phyloP scores from a whole-genome alignment of 1,284 basidiomycete genomes.

The Cutaneotrichosporon arboriforme region DNA sequence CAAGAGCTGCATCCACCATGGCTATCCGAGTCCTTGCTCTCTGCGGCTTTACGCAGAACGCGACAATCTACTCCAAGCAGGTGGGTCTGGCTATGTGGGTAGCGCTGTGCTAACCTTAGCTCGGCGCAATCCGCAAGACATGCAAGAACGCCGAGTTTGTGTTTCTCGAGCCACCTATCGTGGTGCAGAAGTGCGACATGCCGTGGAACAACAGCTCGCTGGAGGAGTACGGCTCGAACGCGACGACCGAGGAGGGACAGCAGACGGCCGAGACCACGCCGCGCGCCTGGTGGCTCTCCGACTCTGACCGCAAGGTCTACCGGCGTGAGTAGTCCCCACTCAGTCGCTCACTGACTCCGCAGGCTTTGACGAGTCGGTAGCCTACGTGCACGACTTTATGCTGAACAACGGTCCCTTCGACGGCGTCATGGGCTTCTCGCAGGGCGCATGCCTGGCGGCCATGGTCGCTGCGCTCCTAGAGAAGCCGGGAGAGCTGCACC shows the following conservation, averaged over 20 bases:
- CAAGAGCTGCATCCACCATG: neutral
- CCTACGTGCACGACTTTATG: constrained; percentile 49
- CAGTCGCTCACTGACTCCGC: too few species aligned
- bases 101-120: constrained; percentile 18
- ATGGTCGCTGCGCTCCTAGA: constrained; percentile 64
- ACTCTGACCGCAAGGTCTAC: constrained; percentile 52
- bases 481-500: constrained; percentile 54
- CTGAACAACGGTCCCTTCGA: constrained; percentile 49
- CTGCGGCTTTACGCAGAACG: constrained; percentile 73
- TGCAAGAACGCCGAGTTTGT: constrained; percentile 56
- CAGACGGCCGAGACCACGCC: constrained; percentile 58
- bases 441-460: constrained; percentile 75
- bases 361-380: constrained; percentile 59
- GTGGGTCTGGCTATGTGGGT: constrained; percentile 49
- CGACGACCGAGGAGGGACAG: constrained; percentile 52
- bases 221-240: constrained; percentile 57
- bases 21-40: constrained; percentile 35
- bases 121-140: constrained; percentile 49
- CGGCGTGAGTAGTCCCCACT: constrained; percentile 45
- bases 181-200: constrained; percentile 66
- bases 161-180: constrained; percentile 66
- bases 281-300: constrained; percentile 69
- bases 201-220: constrained; percentile 51
- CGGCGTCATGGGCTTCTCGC: constrained; percentile 78
- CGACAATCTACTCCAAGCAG: constrained; percentile 69